phyloP scores from a whole-genome alignment of 352 stramenopile genomes.

The Thraustochytrium striatum region DNA sequence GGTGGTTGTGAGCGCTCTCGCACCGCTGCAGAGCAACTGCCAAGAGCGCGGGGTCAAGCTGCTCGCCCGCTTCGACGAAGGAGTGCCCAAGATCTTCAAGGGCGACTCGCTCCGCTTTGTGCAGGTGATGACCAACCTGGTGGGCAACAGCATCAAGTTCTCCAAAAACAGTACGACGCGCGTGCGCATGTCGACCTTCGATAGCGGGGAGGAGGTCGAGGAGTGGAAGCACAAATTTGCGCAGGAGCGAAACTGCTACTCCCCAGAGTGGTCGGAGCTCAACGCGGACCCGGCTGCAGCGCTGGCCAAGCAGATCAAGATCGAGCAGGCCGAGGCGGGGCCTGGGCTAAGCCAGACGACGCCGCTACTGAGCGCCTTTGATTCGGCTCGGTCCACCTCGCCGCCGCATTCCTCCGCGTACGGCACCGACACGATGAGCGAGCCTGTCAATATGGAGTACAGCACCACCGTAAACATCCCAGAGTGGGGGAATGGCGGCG shows the following conservation, averaged over 20 bases:
- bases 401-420: too few species aligned
- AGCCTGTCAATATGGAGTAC: not conserved
- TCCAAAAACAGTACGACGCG: conserved; percentile 68
- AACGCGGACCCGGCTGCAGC: not conserved
- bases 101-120: conserved; percentile 66
- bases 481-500: not conserved
- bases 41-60: conserved; percentile 69
- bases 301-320: not conserved
- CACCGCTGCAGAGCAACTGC: conserved; percentile 78
- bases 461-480: not conserved
- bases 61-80: conserved; percentile 60
- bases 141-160: conserved; percentile 74
- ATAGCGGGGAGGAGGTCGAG: not conserved
- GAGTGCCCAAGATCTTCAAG: conserved; percentile 65
- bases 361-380: too few species aligned
- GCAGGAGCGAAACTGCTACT: not conserved
- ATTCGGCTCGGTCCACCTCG: too few species aligned
- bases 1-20: conserved; percentile 69
- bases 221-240: not conserved
- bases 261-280: not conserved
- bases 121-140: conserved; percentile 67
- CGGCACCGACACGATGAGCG: too few species aligned
- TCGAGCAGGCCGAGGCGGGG: not conserved
- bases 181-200: conserved; percentile 59
- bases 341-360: too few species aligned